These are phyloP conservation scores for Starmera pachycereana DNA, from an alignment of 805 yeast genomes.

Conservation along the genomic window DNA sequence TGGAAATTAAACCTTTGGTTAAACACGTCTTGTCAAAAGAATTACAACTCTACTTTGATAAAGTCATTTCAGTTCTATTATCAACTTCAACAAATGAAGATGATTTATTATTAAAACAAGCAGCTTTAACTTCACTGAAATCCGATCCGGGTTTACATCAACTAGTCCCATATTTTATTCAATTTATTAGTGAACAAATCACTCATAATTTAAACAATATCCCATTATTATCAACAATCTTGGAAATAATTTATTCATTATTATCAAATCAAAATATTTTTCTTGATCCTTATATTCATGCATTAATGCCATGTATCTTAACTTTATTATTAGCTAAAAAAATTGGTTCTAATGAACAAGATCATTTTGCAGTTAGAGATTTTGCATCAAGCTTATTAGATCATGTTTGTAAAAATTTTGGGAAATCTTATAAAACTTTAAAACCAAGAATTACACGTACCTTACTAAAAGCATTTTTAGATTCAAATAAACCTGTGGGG, in stretches of 20 bases:
- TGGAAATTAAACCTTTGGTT: slow-evolving; percentile 78
- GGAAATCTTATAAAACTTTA: slow-evolving; percentile 77
- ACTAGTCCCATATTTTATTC: slow-evolving; percentile 90
- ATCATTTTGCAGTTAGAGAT: slow-evolving; percentile 56
- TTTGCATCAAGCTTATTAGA: slow-evolving; percentile 78
- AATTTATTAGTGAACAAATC: slow-evolving; percentile 90
- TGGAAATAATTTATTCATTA: slow-evolving; percentile 80
- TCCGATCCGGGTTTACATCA: slow-evolving; percentile 97
- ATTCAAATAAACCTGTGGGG: slow-evolving; percentile 72
- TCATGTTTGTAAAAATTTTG: slow-evolving; percentile 69
- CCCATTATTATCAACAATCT: slow-evolving; percentile 65
- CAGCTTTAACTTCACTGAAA: slow-evolving; percentile 76
- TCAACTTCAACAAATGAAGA: slow-evolving; percentile 37
- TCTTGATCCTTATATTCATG: slow-evolving; percentile 92
- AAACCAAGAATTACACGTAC: slow-evolving; percentile 94
- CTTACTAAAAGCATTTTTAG: slow-evolving; percentile 79
- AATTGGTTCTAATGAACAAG: slow-evolving; percentile 47
- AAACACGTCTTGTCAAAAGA: slow-evolving; percentile 94
- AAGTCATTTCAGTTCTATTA: slow-evolving; percentile 70
- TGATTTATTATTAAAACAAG: slow-evolving; percentile 42
- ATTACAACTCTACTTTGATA: slow-evolving; percentile 85
- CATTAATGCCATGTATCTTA: slow-evolving; percentile 91
- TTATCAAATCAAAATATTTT: slow-evolving; percentile 77
- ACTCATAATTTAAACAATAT: slow-evolving; percentile 76
- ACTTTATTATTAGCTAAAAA: slow-evolving; percentile 84